Evolutionary conservation across 2,329 filamentous ascomycete species (phyloP).

Genomic region (Bipolaris oryzae): DNA sequence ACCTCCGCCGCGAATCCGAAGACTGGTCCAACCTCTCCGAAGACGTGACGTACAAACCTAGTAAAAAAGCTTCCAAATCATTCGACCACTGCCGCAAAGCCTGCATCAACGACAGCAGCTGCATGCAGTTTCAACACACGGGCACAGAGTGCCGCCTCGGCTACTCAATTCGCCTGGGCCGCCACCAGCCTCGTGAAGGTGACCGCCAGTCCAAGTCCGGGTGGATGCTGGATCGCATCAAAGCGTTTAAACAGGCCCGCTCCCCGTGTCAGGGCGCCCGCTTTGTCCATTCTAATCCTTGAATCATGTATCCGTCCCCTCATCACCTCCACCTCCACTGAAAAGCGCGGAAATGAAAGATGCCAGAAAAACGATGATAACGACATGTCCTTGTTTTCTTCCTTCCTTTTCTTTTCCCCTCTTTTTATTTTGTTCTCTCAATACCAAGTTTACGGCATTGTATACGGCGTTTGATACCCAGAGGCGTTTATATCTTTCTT

Average conservation of each 20-base stretch:
- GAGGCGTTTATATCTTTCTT: neutral
- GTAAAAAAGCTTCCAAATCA: constrained; percentile 28
- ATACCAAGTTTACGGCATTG: constrained; percentile 4
- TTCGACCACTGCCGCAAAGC: constrained; percentile 37
- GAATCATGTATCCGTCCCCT: constrained; percentile 14
- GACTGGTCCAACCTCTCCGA: constrained; percentile 47
- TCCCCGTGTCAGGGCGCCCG: constrained; percentile 41
- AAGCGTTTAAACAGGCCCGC: constrained; percentile 35
- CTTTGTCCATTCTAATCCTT: constrained; percentile 45
- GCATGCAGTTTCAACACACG: constrained; percentile 42
- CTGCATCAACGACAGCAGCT: constrained; percentile 37
- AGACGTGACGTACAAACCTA: constrained; percentile 30
- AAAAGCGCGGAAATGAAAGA: constrained; percentile 3
- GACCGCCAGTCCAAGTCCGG: constrained; percentile 36
- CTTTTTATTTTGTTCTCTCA: neutral
- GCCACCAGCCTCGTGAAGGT: constrained; percentile 29
- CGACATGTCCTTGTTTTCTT: constrained; percentile 11
- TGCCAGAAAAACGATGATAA: constrained; percentile 17
- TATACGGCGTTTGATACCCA: constrained; percentile 7
- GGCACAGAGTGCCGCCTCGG: constrained; percentile 38
- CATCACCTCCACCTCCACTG: neutral
- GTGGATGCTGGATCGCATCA: constrained; percentile 41
- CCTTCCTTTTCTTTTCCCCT: neutral
- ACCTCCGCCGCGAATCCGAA: constrained; percentile 28
- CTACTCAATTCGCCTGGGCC: constrained; percentile 38